Percentiles rank a stretch among this genome's conserved stretches.
phyloP scores from a whole-genome alignment of 2,329 filamentous ascomycete species.

The Phialocephala sp. region DNA sequence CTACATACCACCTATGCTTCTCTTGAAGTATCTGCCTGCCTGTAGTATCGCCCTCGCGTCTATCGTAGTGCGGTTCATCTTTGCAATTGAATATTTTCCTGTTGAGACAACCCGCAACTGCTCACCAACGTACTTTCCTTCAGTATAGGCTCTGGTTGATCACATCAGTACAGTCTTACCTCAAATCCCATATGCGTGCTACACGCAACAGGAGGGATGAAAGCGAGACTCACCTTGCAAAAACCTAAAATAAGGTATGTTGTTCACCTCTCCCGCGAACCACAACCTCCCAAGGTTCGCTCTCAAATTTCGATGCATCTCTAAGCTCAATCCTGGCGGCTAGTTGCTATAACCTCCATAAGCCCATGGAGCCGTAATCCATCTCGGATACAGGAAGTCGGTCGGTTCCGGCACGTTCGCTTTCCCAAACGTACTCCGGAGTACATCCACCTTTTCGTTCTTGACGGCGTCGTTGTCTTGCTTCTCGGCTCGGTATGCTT shows the following conservation, averaged over 20 bases:
- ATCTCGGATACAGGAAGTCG: slow-evolving; percentile 59
- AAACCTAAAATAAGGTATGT: slow-evolving; percentile 68
- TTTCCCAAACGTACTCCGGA: slow-evolving; percentile 53
- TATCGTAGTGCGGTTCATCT: not conserved
- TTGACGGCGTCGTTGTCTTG: slow-evolving; percentile 62
- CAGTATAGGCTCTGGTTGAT: not conserved
- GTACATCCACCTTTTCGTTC: slow-evolving; percentile 33
- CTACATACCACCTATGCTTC: not conserved
- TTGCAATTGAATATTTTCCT: not conserved
- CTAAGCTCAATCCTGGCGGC: slow-evolving; percentile 66
- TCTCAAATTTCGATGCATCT: slow-evolving; percentile 70
- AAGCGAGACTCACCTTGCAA: slow-evolving; percentile 54
- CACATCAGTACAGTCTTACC: not conserved
- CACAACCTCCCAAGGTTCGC: slow-evolving; percentile 66
- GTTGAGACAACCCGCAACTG: not conserved
- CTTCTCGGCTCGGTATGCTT: slow-evolving; percentile 63
- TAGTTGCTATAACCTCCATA: slow-evolving; percentile 72
- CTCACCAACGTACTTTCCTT: not conserved
- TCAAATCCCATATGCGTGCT: too few species aligned
- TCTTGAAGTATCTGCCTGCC: not conserved
- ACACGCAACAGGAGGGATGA: not conserved
- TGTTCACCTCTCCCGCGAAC: slow-evolving; percentile 70
- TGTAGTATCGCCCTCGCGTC: not conserved
- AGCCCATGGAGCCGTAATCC: slow-evolving; percentile 51
- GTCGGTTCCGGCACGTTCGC: slow-evolving; percentile 54